Base-by-base conservation (phyloP, 495 filamentous ascomycete species). In the Gamarada debralockiae region DNA sequence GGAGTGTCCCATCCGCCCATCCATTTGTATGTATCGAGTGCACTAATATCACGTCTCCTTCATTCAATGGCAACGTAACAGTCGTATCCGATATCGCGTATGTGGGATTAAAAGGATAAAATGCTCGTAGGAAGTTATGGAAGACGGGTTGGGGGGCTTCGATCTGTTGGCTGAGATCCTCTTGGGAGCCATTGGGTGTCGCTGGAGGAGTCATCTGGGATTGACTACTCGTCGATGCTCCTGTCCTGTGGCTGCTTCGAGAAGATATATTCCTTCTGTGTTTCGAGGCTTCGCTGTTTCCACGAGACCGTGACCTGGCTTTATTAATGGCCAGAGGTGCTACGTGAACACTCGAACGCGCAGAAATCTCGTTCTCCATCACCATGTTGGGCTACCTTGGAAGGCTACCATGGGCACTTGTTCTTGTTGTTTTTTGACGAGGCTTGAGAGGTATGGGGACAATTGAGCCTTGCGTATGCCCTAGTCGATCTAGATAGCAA, bases 11-110 rank as follows among this genome's bases (percentile, higher is more conserved):
- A 68, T 99, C 95, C 36, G 93, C 95, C 95, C 95, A 99, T 61
- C 95, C 95, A 73, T 96, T 99, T 44, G 89, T 90, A 71, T 99
- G 95, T 59, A 99, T 87, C 13, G 93, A 96, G 68, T 99, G 95
- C 29, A 99, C 84, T 50, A 99, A 69, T 46, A 99, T 88, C 20
- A 99, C 80, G 59, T 97, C 95, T 47, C 93, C 95, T 59, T 86
- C 81, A 58, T 90, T 88, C 25, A 99, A 76, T 5, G 90, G 89
- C 8, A 96, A 69, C 17, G 92, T 97, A 52, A 97, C 87, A 8
- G 89, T 92, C 17, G 87, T 83, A 45, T 89, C 85, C 15, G 70
- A 64, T 47, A 76, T 63, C 44, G 84, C 76, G 62, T 84, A 81
- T 29, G 75, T 80, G 13, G 92, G 90, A 38, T 95, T 85, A 63